These are phyloP conservation scores for Hyphopichia fennica DNA, from an alignment of 1,139 yeast species.

Conservation along the genomic window DNA sequence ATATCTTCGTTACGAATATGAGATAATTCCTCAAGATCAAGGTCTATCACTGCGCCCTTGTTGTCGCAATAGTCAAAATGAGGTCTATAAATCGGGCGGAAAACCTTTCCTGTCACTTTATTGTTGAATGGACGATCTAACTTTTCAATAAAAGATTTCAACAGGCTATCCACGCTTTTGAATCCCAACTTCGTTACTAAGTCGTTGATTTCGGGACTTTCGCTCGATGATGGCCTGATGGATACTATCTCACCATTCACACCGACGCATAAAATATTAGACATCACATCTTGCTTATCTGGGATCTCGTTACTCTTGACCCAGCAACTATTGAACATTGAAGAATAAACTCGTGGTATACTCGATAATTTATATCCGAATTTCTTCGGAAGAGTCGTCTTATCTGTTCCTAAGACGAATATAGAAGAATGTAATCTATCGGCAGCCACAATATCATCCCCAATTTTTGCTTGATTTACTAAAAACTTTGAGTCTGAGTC, in stretches of 20 bases:
- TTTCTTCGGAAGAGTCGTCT: slow-evolving; percentile 6
- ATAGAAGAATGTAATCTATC: slow-evolving; percentile 47
- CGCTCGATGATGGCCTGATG: slow-evolving; percentile 16
- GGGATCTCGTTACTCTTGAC: slow-evolving; percentile 2
- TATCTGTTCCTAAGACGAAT: slow-evolving; percentile 21
- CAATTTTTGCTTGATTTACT: slow-evolving; percentile 36
- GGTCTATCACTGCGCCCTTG: slow-evolving; percentile 29
- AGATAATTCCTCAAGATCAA: slow-evolving; percentile 35
- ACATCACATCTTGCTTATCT: slow-evolving; percentile 5
- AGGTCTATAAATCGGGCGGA: slow-evolving; percentile 38
- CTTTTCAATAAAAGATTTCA: slow-evolving; percentile 15
- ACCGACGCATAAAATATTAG: slow-evolving; percentile 39
- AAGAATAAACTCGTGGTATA: slow-evolving; percentile 42
- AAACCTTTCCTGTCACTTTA: slow-evolving; percentile 44
- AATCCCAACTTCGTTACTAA: slow-evolving; percentile 10
- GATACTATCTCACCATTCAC: slow-evolving; percentile 50
- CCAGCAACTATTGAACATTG: slow-evolving; percentile 39
- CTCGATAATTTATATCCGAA: slow-evolving; percentile 30
- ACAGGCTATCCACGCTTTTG: slow-evolving; percentile 3
- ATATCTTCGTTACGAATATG: slow-evolving; percentile 14
- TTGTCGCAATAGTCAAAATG: slow-evolving; percentile 33
- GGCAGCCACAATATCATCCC: slow-evolving; percentile 31
- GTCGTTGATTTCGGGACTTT: slow-evolving; percentile 12
- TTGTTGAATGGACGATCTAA: slow-evolving; percentile 36
- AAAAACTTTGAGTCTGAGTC: slow-evolving; percentile 41